Percentiles rank a stretch among this genome's conserved stretches.
Evolutionary conservation across 2,329 filamentous ascomycete species (phyloP).

Genomic region (Phialophora verrucosa): DNA sequence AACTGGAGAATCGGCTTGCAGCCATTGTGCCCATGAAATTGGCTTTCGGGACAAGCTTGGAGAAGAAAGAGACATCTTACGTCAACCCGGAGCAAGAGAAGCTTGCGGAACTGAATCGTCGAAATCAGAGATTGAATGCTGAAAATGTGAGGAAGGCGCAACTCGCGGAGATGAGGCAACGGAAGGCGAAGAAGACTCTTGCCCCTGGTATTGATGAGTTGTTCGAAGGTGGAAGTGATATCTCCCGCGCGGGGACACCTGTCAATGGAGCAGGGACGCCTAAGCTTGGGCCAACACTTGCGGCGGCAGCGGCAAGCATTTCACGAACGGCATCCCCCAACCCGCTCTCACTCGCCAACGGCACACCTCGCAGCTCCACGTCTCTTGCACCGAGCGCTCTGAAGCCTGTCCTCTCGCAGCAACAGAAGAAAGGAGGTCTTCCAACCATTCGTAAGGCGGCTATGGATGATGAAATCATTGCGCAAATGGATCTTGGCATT

Average conservation of each 20-base stretch:
- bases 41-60: constrained; percentile 72
- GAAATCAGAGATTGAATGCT: constrained; percentile 83
- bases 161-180: constrained; percentile 73
- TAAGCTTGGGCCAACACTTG: constrained; percentile 42
- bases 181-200: constrained; percentile 53
- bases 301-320: constrained; percentile 18
- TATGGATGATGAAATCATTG: constrained; percentile 92
- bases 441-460: constrained; percentile 76
- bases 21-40: constrained; percentile 64
- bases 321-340: constrained; percentile 47
- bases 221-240: constrained; percentile 53
- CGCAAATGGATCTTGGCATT: constrained; percentile 84
- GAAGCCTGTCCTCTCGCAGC: constrained; percentile 39
- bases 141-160: constrained; percentile 91
- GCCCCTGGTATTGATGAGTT: constrained; percentile 50
- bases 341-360: constrained; percentile 31
- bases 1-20: constrained; percentile 57
- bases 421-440: constrained; percentile 54
- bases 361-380: constrained; percentile 34
- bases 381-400: constrained; percentile 22
- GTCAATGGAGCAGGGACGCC: constrained; percentile 60
- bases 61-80: constrained; percentile 58
- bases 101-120: constrained; percentile 79
- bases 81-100: constrained; percentile 74
- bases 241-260: constrained; percentile 55